A percentile compares a stretch with the other conserved stretches of the same genome.
These are phyloP conservation scores for Claviceps spartinae DNA, from an alignment of 2,329 filamentous ascomycete genomes.

Conservation along the genomic window DNA sequence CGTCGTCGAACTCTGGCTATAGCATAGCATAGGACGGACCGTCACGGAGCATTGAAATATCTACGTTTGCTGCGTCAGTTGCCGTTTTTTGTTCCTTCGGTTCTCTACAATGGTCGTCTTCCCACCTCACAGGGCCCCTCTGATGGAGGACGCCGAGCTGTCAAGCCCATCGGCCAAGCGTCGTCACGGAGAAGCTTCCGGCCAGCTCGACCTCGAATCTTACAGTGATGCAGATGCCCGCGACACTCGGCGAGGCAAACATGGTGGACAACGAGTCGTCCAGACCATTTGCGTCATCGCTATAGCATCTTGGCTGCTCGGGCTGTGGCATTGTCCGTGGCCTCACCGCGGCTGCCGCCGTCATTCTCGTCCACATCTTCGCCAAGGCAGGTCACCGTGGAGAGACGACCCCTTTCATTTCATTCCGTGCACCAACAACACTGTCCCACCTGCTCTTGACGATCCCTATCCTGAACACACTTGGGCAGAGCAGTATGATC, in stretches of 20 bases:
- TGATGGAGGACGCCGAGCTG: neutral
- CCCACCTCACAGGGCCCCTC: neutral
- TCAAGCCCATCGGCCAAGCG: neutral
- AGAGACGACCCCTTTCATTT: conserved; percentile 32
- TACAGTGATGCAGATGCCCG: neutral
- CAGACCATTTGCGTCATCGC: conserved; percentile 1
- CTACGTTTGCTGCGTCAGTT: too few species aligned
- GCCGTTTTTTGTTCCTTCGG: too few species aligned
- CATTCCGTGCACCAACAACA: conserved; percentile 30
- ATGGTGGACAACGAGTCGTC: neutral
- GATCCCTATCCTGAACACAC: conserved; percentile 21
- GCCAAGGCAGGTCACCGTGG: conserved; percentile 21
- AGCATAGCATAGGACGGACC: too few species aligned
- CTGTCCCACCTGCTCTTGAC: conserved; percentile 27
- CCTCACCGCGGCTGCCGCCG: conserved; percentile 5
- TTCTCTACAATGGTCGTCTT: neutral
- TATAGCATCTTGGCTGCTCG: neutral
- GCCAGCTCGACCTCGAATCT: neutral
- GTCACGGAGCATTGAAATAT: too few species aligned
- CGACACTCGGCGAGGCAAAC: neutral
- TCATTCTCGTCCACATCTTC: conserved; percentile 2
- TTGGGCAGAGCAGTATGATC: conserved; percentile 30
- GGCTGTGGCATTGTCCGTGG: conserved; percentile 2
- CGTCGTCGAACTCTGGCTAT: neutral
- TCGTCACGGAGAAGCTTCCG: neutral